Base-by-base conservation (phyloP, 129 eudicot species). In the Saussurea involucrata region DNA sequence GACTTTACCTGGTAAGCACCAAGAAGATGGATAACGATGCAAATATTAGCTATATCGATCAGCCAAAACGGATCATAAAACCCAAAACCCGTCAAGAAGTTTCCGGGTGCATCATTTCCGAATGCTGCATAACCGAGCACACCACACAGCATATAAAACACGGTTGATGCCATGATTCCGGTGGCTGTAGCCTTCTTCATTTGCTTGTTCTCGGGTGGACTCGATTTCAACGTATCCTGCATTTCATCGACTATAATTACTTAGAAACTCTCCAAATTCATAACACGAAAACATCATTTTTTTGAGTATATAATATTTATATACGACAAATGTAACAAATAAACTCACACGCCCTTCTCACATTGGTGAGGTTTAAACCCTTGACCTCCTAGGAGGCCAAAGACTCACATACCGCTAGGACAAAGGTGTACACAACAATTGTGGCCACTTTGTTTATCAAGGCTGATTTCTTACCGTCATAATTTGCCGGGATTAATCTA, bases 51-150 rank as follows among this genome's bases (percentile, higher is more conserved):
- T 5, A 87, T 0, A 24, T 83, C 93, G n/a, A 92, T 58, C 0
- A 92, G 88, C 95, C 97, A 92, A 68, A 81, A 92, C 6, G 97
- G 96, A 9, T 88, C 88, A 55, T 84, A 92, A 76, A 90, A 90
- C 49, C 96, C 96, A 24, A 90, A 92, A 12, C 96, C 97, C 5
- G 96, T 92, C 22, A 90, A 77, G 76, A 87, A 82, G 78, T 92
- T 92, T 24, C 96, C 96, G 0, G 96, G 90, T 18, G 97, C 91
- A 6, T 82, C 65, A 69, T 90, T 86, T 9, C 96, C 97, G 24
- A 90, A 92, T 1, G 97, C 97, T 5, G 91, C 91, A 64, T 89
- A 92, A n/a, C 95, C 97, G 0, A 82, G 3, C 33, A 84, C 18
- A 2, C 90, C 97, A 66, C 97, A 92, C 7, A 82, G 25, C 81